Conservation (phyloP, 2,329 filamentous ascomycete genomes). For the Colletotrichum kahawae region DNA sequence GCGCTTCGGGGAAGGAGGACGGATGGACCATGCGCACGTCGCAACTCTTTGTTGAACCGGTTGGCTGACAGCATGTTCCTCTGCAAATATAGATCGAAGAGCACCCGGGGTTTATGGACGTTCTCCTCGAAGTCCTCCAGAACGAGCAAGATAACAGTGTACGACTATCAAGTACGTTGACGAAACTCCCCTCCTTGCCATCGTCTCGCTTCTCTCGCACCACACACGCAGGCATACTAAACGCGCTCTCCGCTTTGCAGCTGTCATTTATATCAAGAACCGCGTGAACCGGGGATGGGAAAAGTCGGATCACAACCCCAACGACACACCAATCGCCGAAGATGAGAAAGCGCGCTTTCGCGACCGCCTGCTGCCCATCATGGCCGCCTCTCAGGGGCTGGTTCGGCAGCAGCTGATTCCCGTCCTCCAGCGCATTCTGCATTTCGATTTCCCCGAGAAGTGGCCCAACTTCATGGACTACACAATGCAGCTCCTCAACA, state of each 20-base stretch:
- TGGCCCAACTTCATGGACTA: conserved; percentile 97
- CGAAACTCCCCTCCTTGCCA: neutral
- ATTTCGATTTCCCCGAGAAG: conserved; percentile 91
- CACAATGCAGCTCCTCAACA: conserved; percentile 85
- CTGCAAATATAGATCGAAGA: conserved; percentile 76
- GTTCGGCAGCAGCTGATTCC: conserved; percentile 94
- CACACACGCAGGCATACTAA: neutral
- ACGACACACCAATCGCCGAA: conserved; percentile 80
- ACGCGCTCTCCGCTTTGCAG: conserved; percentile 50
- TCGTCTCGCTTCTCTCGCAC: neutral
- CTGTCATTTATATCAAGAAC: conserved; percentile 98
- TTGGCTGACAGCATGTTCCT: conserved; percentile 10
- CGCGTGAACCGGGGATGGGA: conserved; percentile 93
- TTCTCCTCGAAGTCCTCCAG: conserved; percentile 88
- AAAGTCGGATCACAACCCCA: conserved; percentile 74
- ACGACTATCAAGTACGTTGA: conserved; percentile 81
- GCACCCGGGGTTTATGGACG: conserved; percentile 87
- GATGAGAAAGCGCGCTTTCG: conserved; percentile 88
- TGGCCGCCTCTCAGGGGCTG: conserved; percentile 79
- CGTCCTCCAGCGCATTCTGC: conserved; percentile 92
- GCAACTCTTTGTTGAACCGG: conserved; percentile 19
- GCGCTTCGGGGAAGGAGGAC: neutral
- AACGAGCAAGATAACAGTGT: conserved; percentile 85
- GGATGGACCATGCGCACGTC: neutral
- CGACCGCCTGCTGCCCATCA: conserved; percentile 85